Evolutionary conservation across 192 early-diverging fungal genomes (phyloP).

Genomic region (Entomortierella beljakovae): DNA sequence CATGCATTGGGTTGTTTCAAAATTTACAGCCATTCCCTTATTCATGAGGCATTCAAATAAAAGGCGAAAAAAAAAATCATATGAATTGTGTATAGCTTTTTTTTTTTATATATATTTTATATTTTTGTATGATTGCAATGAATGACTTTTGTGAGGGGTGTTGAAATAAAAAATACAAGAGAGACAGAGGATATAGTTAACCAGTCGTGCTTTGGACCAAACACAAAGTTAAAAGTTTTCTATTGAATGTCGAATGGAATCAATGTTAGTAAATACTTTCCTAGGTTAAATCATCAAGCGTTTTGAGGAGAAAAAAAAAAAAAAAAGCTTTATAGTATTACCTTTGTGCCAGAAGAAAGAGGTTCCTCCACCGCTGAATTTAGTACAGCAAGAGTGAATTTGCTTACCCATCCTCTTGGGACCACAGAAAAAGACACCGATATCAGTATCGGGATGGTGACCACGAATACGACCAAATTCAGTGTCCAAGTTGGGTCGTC

Average conservation of each 20-base stretch:
- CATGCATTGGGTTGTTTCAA: too few species aligned
- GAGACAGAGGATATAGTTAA: constrained; percentile 1
- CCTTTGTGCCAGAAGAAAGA: constrained; percentile 54
- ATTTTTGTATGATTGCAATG: background rate
- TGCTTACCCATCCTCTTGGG: constrained; percentile 70
- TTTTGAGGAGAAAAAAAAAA: background rate
- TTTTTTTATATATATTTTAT: background rate
- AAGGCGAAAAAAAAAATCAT: too few species aligned
- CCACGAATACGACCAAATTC: constrained; percentile 58
- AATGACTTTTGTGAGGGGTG: background rate
- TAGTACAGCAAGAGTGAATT: constrained; percentile 53
- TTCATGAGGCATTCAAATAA: too few species aligned
- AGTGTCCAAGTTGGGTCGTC: constrained; percentile 62
- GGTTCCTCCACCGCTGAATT: constrained; percentile 44
- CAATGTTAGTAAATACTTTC: background rate
- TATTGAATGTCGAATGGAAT: background rate
- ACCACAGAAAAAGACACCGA: constrained; percentile 85
- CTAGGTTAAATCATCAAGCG: background rate
- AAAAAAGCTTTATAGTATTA: constrained; percentile 4
- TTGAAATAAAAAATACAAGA: constrained; percentile 7
- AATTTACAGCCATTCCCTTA: too few species aligned
- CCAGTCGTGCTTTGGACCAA: constrained; percentile 1
- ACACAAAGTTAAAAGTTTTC: constrained; percentile 37
- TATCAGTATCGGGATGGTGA: constrained; percentile 65
- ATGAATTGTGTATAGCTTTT: background rate